Evolutionary conservation across 805 yeast genomes (phyloP).

Genomic region (Yarrowia sp.): DNA sequence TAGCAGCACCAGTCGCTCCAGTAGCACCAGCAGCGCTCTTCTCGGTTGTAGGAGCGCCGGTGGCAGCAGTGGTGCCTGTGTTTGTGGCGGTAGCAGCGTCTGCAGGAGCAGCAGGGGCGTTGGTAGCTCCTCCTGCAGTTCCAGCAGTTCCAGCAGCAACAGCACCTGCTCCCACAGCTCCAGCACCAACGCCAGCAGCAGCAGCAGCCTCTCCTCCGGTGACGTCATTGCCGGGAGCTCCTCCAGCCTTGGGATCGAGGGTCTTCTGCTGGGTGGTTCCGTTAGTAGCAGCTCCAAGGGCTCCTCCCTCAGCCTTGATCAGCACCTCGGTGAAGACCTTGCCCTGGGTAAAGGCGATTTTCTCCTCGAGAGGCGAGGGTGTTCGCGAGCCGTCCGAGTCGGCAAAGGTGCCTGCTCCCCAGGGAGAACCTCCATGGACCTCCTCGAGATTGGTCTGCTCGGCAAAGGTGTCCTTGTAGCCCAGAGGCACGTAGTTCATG

Average conservation of each 20-base stretch:
- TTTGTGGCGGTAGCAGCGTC: neutral
- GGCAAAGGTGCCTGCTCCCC: slow-evolving; percentile 86
- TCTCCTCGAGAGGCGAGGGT: slow-evolving; percentile 68
- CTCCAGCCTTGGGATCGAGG: slow-evolving; percentile 39
- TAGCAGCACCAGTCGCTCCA: neutral
- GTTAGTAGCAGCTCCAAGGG: slow-evolving; percentile 21
- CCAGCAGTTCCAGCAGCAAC: neutral
- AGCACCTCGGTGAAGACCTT: slow-evolving; percentile 60
- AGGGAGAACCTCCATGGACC: slow-evolving; percentile 80
- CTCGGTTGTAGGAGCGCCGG: neutral
- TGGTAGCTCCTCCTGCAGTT: neutral
- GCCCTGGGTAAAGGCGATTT: slow-evolving; percentile 73
- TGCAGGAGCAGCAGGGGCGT: neutral
- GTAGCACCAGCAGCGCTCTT: neutral
- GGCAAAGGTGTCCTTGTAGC: slow-evolving; percentile 67
- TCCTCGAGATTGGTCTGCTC: slow-evolving; percentile 63
- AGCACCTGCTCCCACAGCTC: slow-evolving; percentile 15
- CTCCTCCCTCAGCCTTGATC: slow-evolving; percentile 38
- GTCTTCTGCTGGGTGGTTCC: slow-evolving; percentile 34
- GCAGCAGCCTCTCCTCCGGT: slow-evolving; percentile 4
- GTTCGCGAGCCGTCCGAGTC: slow-evolving; percentile 78
- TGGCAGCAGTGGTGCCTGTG: slow-evolving; percentile 1
- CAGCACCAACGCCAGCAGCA: neutral
- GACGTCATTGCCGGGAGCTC: neutral
- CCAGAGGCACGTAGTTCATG: slow-evolving; percentile 78